phyloP scores from a whole-genome alignment of 129 eudicot genomes.

The Flaveria bidentis region DNA sequence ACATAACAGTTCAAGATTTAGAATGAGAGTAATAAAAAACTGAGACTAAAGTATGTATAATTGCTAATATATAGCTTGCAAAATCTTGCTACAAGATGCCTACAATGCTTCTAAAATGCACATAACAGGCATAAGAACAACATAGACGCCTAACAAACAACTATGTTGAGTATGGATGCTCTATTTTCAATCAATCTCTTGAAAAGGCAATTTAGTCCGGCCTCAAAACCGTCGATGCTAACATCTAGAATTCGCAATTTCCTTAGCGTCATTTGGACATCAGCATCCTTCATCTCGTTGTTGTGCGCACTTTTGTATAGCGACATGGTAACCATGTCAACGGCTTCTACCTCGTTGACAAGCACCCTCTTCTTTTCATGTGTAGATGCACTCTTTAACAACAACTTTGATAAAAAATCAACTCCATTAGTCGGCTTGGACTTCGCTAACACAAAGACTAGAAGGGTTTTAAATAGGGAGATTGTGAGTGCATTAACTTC shows the following conservation, averaged over 20 bases:
- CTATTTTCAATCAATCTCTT: slow-evolving; percentile 29
- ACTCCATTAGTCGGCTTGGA: slow-evolving; percentile 5
- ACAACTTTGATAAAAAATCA: slow-evolving; percentile 17
- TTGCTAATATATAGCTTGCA: no score
- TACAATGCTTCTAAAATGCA: no score
- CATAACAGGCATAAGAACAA: no score
- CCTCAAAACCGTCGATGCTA: slow-evolving; percentile 22
- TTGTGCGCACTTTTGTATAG: slow-evolving; percentile 4
- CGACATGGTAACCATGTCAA: slow-evolving; percentile 22
- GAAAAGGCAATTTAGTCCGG: slow-evolving; percentile 17
- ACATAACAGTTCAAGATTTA: no score
- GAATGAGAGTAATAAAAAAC: no score
- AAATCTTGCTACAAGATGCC: no score
- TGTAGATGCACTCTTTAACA: slow-evolving; percentile 3
- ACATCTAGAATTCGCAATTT: slow-evolving; percentile 28
- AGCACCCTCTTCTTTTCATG: not conserved
- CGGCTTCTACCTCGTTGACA: slow-evolving; percentile 20
- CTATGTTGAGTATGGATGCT: slow-evolving; percentile 30
- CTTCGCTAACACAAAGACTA: slow-evolving; percentile 26
- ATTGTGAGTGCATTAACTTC: slow-evolving; percentile 32
- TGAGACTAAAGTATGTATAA: no score
- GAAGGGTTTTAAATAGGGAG: slow-evolving; percentile 32
- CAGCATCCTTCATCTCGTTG: slow-evolving; percentile 13
- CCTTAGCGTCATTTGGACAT: slow-evolving; percentile 8
- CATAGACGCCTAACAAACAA: slow-evolving; percentile 25